Percentiles rank a stretch among this genome's conserved stretches.
Evolutionary conservation across 2,329 filamentous ascomycete species (phyloP).

Genomic region (Chaetomium sp.): DNA sequence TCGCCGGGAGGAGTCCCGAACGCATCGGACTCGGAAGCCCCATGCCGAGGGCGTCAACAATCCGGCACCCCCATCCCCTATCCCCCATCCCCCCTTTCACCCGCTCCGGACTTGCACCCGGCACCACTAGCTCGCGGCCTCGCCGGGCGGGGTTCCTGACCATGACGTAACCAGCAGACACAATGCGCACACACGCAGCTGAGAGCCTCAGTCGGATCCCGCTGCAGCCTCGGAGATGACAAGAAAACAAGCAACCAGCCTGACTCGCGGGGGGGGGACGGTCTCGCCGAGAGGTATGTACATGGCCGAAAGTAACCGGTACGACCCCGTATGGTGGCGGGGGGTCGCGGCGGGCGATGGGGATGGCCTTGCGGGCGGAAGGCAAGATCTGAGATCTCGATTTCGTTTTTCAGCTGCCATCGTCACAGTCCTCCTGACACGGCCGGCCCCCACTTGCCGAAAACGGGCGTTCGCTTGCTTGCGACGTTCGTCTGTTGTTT

Average conservation of each 20-base stretch:
- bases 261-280: not conserved
- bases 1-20: not conserved
- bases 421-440: not conserved
- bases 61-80: not conserved
- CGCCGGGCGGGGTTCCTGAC: not conserved
- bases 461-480: not conserved
- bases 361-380: not conserved
- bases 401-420: conserved; percentile 1
- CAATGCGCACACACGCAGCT: no score
- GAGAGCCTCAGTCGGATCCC: not conserved
- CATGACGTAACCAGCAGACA: not conserved
- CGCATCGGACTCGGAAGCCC: not conserved
- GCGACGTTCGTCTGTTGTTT: conserved; percentile 11
- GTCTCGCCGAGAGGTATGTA: no score
- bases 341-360: not conserved
- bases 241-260: not conserved
- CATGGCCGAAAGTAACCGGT: not conserved
- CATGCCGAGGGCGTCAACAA: not conserved
- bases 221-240: not conserved
- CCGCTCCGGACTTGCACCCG: not conserved
- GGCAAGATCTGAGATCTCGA: not conserved
- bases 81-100: not conserved
- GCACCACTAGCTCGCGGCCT: not conserved
- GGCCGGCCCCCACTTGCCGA: not conserved
- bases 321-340: not conserved